Base-by-base conservation (phyloP, 805 yeast genomes). In the Saccharomycopsis schoenii region DNA sequence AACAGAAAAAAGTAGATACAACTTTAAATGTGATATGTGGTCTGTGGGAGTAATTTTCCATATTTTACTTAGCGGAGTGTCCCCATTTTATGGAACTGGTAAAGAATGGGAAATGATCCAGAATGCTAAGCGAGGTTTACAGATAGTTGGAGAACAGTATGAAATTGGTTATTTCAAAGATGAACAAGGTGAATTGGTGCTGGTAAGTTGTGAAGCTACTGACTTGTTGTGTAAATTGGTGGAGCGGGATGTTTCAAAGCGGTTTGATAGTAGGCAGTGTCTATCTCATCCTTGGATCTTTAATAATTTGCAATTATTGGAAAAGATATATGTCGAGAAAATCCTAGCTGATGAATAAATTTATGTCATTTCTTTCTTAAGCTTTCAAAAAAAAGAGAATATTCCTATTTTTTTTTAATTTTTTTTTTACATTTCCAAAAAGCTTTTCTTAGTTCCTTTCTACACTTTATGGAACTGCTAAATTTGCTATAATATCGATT, bases 21-120 rank as follows among this genome's bases (percentile, higher is more conserved):
- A 77, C 62, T 72, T 71, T 37, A 82, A 81, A 66, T 84, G 88
- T 67, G 90, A 85, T 69, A 69, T 83, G 43, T 85, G 90, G 91
- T 85, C 90, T 1, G 66, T 85, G 3, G 90, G 90, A 0, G 79
- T 85, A 0, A 78, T 85, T 15, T 67, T 78, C 3, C 83, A 83
- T 69, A 82, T 85, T 12, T 70, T 85, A 70, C 70, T 84, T 15
- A 82, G 84, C 50, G 89, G 88, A 0, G 75, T 83, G 1, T 84
- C 89, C 0, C 89, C 89, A 5, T 85, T 85, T 66, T 82, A 79
- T 65, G 79, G 74, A 1, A 75, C 77, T 58, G 79, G 81, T 1
- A 72, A 77, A 19, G 77, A 73, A 40, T 68, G 71, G 15, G 66
- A 69, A 21, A 79, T 80, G 9, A 29, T 55, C 14, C 29, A 42